phyloP scores from a whole-genome alignment of 1,284 basidiomycete genomes.

The Cryptococcus maquisensis region DNA sequence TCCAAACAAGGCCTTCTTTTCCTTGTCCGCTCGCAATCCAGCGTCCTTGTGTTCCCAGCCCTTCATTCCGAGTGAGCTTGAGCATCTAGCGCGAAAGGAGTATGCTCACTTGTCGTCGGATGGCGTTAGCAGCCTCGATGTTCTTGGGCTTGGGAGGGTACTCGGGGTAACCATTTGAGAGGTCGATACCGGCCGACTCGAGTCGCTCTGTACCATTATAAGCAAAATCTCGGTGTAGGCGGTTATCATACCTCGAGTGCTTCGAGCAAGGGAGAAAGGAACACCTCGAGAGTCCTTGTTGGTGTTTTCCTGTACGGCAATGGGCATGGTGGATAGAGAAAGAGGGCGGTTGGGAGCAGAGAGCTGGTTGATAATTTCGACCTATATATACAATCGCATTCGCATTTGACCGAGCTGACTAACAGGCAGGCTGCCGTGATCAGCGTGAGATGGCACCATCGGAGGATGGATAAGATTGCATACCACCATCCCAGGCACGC shows the following conservation, averaged over 20 bases:
- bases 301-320: slow-evolving; percentile 3
- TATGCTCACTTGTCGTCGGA: slow-evolving; percentile 23
- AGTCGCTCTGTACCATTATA: neutral
- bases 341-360: too few relatives aligned
- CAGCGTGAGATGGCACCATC: too few relatives aligned
- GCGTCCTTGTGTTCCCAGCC: slow-evolving; percentile 34
- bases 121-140: slow-evolving; percentile 18
- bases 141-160: slow-evolving; percentile 38
- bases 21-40: slow-evolving; percentile 31
- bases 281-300: slow-evolving; percentile 7
- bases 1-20: slow-evolving; percentile 40
- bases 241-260: slow-evolving; percentile 3
- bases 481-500: too few relatives aligned
- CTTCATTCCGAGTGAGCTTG: neutral
- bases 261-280: slow-evolving; percentile 7
- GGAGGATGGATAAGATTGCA: too few relatives aligned
- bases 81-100: neutral
- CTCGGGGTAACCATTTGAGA: slow-evolving; percentile 34
- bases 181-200: slow-evolving; percentile 32
- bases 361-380: too few relatives aligned
- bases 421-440: too few relatives aligned
- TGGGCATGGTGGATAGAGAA: slow-evolving; percentile 2
- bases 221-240: neutral
- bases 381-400: too few relatives aligned
- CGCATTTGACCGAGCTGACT: too few relatives aligned